These are phyloP conservation scores for Aspergillus brunneoviolaceus DNA, from an alignment of 2,329 filamentous ascomycete genomes.

Conservation along the genomic window DNA sequence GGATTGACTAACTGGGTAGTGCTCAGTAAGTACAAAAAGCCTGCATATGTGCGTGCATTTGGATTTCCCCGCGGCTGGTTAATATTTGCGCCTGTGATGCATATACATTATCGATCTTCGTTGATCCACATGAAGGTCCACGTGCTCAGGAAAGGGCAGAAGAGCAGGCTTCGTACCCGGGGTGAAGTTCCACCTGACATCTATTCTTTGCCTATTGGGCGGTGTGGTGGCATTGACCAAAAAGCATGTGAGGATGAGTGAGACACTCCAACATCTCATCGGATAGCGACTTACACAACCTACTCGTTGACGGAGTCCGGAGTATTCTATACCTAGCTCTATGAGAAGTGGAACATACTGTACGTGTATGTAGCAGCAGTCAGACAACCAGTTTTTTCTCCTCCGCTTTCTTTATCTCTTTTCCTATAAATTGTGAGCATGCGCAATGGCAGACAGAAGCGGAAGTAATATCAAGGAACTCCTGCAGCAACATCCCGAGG, in stretches of 20 bases:
- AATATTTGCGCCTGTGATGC: not conserved
- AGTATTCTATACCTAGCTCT: not conserved
- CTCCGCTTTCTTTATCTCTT: too few relatives aligned
- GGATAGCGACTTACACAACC: not conserved
- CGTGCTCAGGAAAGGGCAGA: not conserved
- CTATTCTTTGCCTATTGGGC: not conserved
- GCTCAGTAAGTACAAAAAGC: too few relatives aligned
- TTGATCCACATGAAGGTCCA: not conserved
- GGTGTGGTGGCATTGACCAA: not conserved
- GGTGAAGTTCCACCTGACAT: not conserved
- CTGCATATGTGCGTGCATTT: too few relatives aligned
- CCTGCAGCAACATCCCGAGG: too few relatives aligned
- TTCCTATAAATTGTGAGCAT: too few relatives aligned
- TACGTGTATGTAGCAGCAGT: too few relatives aligned
- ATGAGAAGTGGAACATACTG: too few relatives aligned
- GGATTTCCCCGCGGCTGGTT: too few relatives aligned
- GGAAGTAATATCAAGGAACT: too few relatives aligned
- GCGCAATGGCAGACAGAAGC: too few relatives aligned
- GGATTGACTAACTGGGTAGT: too few relatives aligned
- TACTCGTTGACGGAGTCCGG: not conserved
- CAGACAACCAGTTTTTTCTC: too few relatives aligned
- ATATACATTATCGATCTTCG: not conserved
- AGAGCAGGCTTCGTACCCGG: not conserved
- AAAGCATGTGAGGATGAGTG: not conserved
- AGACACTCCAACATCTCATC: not conserved